These are phyloP conservation scores for Triglochin maritima DNA, from an alignment of 106 monocot species.

Conservation along the genomic window DNA sequence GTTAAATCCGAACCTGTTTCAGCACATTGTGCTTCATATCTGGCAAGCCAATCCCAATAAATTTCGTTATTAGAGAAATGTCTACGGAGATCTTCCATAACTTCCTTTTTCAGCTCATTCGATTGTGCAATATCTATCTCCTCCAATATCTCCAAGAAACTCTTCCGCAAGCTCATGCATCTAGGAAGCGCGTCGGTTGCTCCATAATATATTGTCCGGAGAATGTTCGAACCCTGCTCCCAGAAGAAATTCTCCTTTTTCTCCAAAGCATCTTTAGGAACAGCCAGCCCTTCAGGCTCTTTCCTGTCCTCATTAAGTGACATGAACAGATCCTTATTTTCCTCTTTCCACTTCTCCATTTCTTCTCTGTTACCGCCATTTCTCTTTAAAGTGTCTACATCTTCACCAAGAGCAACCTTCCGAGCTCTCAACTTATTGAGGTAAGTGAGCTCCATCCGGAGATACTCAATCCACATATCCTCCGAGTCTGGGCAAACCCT, in stretches of 20 bases:
- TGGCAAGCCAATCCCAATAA: conserved; percentile 33
- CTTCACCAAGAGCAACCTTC: conserved; percentile 65
- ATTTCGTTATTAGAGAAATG: conserved; percentile 13
- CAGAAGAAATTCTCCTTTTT: conserved; percentile 52
- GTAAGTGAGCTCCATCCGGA: conserved; percentile 94
- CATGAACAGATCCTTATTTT: conserved; percentile 58
- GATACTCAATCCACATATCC: conserved; percentile 90
- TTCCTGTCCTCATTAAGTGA: conserved; percentile 30
- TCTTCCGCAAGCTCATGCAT: conserved; percentile 16
- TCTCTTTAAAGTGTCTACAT: conserved; percentile 20
- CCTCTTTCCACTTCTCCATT: conserved; percentile 46
- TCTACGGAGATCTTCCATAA: conserved; percentile 18
- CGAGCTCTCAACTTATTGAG: conserved; percentile 80
- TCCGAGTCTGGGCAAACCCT: conserved; percentile 74
- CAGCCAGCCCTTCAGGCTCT: conserved; percentile 1
- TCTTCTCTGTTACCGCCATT: conserved; percentile 9
- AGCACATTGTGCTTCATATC: conserved; percentile 5
- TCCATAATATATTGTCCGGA: conserved; percentile 24
- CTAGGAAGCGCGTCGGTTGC: conserved; percentile 21
- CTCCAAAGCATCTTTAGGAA: conserved; percentile 21
- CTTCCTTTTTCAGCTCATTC: conserved; percentile 15
- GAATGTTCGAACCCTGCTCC: conserved; percentile 20
- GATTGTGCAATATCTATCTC: conserved; percentile 20
- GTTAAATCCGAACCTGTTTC: not conserved
- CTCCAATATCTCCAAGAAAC: conserved; percentile 23